Base-by-base conservation (phyloP, 768 basidiomycete species). In the Suillus spraguei region DNA sequence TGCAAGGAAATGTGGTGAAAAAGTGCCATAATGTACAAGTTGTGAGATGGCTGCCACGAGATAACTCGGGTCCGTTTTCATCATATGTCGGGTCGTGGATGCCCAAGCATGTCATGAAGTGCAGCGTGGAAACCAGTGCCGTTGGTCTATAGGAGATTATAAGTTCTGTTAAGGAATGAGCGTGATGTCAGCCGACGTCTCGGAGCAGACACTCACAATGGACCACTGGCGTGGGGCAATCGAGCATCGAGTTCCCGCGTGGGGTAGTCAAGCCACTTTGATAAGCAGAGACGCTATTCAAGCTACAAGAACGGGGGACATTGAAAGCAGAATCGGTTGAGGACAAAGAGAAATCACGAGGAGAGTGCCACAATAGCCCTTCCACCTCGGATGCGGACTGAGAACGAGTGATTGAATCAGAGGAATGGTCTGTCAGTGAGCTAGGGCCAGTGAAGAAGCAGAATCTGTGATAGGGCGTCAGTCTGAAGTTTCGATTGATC, bases 371-470 rank as follows among this genome's bases (percentile, higher is more conserved):
- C 24, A 86, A 66, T 60, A 82, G 77, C 36, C 81, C 83, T 64
- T 85, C 85, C 13, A 89, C 76, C 68, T 82, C 86, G 38, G 86
- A 86, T 3, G 79, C 81, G 17, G 86, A 86, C 7, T 78, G 79
- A 46, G 81, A 78, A 54, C 81, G 80, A 22, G 78, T 72, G 11
- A 80, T 64, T 5, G 38, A 33, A 22, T 72, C 72, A 24, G 70
- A 63, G 0, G 73, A 61, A 28, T 71, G 71, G 56, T 74, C 75
- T n/a, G 74, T 64, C 59, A 74, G 38, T 4, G 77, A 70, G 39
- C 80, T 83, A 4, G 80, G 68, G 1, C 91, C 91, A 3, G 91
- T 92, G 75, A 85, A 93, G 76, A 92, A 93, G 78, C 91, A 93
- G 74, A 89, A 92, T 68, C 91, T 93, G 60, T 14, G 47, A 66